Evolutionary conservation across 768 basidiomycete genomes (phyloP), one percentile per base, ranked within the genome.

Genomic region (Kwoniella botswanensis): DNA sequence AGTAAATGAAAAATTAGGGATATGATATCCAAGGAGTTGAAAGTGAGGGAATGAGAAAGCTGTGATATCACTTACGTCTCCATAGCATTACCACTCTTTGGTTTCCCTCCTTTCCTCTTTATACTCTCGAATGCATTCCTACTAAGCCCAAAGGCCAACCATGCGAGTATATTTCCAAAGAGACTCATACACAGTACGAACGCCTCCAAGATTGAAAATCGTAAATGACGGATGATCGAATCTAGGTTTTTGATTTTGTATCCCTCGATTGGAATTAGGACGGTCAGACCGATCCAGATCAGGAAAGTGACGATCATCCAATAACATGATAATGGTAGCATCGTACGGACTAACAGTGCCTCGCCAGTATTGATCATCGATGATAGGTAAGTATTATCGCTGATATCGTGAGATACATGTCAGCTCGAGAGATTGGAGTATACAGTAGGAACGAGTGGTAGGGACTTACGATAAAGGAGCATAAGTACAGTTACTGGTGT

Each of bases 401-500:
- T 26, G 26, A 26, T 26, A 26, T 26, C 26, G 26, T 26, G 26
- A 26, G 26, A 26, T 26, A 26, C 26, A 26, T 26, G 26, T 26
- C 26, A 26, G 26, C 26, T 26, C 26, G 2, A 26, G 3, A 3
- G 26, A 26, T 3, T 26, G 26, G 26, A 26, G 26, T 26, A 58
- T 58, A 4, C 24, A 58, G 12, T 58, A 26, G 3, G 29, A 11
- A n/a, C 3, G 24, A 55, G 24, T 3, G 29, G n/a, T 46, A 21
- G 55, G 4, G 18, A 74, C 77, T 71, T 60, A 82, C 79, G 77
- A 80, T 24, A 82, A 59, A 43, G 76, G 74, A n/a, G 79, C 76
- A 70, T 81, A 83, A 21, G 81, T 81, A 57, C 81, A 82, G 64
- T 83, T 82, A 3, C 75, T 66, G 10, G 79, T 83, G 35, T 79